Evolutionary conservation across 129 eudicot genomes (phyloP).

Genomic region (Helianthus annuus): DNA sequence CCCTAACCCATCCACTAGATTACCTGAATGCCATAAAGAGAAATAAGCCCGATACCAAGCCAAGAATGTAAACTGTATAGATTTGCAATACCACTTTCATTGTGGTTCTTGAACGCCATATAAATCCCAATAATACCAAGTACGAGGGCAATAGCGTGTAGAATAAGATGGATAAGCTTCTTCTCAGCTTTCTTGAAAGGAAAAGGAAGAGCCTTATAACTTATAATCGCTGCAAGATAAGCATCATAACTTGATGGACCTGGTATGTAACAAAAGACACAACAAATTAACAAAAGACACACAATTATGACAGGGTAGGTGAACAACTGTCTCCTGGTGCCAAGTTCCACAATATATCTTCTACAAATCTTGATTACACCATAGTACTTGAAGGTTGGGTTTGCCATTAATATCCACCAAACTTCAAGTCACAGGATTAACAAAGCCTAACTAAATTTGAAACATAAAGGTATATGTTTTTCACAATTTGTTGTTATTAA

Average conservation of each 20-base stretch:
- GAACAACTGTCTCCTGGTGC: not conserved
- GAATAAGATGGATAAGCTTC: conserved; percentile 84
- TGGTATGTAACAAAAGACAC: conserved; percentile 34
- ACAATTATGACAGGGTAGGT: not conserved
- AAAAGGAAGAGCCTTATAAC: conserved; percentile 81
- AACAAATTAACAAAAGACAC: not conserved
- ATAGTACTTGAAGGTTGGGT: not conserved
- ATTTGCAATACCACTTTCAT: conserved; percentile 79
- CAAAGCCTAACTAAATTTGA: not conserved
- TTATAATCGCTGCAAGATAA: conserved; percentile 72
- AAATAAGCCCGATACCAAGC: conserved; percentile 83
- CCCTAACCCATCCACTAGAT: too few relatives aligned
- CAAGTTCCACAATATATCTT: conserved; percentile 3
- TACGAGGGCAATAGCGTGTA: conserved; percentile 76
- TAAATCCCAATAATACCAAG: conserved; percentile 91
- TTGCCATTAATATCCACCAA: conserved; percentile 1
- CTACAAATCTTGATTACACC: not conserved
- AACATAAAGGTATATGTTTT: not conserved
- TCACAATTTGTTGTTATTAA: not conserved
- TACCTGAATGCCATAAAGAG: conserved; percentile 92
- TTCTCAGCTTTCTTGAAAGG: conserved; percentile 78
- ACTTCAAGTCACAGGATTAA: not conserved
- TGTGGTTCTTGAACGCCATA: conserved; percentile 85
- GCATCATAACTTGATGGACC: conserved; percentile 96
- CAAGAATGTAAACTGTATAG: conserved; percentile 98